phyloP scores from a whole-genome alignment of 345 rosid genomes.

The Passiflora organensis region DNA sequence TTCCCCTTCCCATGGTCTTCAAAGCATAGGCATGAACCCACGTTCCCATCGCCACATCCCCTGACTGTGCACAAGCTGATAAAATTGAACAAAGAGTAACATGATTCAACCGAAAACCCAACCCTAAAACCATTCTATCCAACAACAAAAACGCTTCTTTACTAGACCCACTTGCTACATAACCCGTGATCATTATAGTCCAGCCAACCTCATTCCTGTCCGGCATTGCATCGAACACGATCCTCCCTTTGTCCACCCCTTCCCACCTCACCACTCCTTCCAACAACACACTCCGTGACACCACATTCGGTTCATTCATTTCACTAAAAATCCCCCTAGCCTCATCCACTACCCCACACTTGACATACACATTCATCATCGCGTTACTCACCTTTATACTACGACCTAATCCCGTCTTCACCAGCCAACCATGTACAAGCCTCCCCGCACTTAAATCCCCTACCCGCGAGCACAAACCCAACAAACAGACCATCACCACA shows the following conservation, averaged over 20 bases:
- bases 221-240: conserved; percentile 59
- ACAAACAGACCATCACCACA: conserved; percentile 49
- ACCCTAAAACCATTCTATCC: conserved; percentile 37
- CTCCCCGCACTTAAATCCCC: conserved; percentile 45
- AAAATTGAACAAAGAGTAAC: conserved; percentile 61
- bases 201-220: conserved; percentile 65
- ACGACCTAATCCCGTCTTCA: conserved; percentile 44
- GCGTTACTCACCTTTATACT: conserved; percentile 50
- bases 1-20: conserved; percentile 46
- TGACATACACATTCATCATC: conserved; percentile 67
- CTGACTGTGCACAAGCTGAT: conserved; percentile 66
- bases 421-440: conserved; percentile 54
- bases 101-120: conserved; percentile 35
- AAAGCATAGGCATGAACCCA: conserved; percentile 73
- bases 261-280: conserved; percentile 61
- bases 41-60: conserved; percentile 51
- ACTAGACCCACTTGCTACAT: conserved; percentile 55
- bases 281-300: conserved; percentile 68
- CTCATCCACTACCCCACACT: conserved; percentile 45
- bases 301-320: conserved; percentile 51
- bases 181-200: conserved; percentile 65
- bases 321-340: conserved; percentile 39
- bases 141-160: conserved; percentile 43
- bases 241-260: conserved; percentile 50
- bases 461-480: conserved; percentile 45